These are phyloP conservation scores for Cladosporium sp. DNA, from an alignment of 2,329 filamentous ascomycete genomes.

Conservation along the genomic window DNA sequence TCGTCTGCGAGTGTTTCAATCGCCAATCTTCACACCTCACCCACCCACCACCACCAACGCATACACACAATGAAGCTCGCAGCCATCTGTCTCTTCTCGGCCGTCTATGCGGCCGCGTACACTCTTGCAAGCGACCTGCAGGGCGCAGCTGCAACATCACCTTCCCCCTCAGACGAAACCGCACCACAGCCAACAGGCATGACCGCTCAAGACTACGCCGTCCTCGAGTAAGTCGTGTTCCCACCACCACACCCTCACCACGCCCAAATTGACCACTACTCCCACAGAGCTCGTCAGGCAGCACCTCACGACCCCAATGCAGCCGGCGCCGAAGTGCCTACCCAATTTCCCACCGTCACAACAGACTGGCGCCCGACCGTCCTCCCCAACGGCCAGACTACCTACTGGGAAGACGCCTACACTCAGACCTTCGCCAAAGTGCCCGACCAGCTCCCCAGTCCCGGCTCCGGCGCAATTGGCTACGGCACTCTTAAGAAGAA, in stretches of 20 bases:
- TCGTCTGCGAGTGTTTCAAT: background rate
- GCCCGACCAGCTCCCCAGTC: constrained; percentile 25
- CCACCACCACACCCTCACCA: background rate
- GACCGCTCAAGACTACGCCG: background rate
- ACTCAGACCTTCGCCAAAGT: constrained; percentile 29
- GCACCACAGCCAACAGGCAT: constrained; percentile 4
- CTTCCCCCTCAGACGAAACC: background rate
- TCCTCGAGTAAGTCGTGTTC: constrained; percentile 3
- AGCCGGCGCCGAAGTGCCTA: constrained; percentile 3
- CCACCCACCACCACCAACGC: background rate
- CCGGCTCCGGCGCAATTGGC: constrained; percentile 26
- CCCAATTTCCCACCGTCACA: constrained; percentile 22
- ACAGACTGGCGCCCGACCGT: constrained; percentile 21
- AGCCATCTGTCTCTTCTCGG: constrained; percentile 3
- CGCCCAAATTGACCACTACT: background rate
- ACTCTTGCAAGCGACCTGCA: background rate
- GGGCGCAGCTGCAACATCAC: background rate
- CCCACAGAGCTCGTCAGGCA: constrained; percentile 22
- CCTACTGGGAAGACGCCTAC: constrained; percentile 25
- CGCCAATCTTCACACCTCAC: background rate
- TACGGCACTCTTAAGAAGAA: constrained; percentile 20
- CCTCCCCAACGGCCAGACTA: constrained; percentile 16
- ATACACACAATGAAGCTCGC: constrained; percentile 5
- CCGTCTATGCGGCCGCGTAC: constrained; percentile 7
- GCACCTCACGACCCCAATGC: constrained; percentile 15